Conservation (phyloP, 148 eudicot genomes). For the Rheum nobile region DNA sequence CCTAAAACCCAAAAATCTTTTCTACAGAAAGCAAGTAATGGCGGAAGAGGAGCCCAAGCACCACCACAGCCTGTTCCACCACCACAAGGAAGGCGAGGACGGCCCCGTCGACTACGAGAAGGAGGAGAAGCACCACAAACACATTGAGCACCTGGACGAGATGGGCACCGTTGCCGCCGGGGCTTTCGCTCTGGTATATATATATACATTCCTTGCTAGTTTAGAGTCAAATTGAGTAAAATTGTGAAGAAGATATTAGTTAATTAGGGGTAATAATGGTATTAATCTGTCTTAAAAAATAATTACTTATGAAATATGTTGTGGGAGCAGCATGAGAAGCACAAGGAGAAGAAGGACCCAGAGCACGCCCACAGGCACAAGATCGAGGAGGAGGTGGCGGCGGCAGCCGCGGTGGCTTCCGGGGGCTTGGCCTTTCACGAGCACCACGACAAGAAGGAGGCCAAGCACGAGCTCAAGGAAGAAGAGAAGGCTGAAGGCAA, state of each 20-base stretch:
- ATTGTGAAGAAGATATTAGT: no score
- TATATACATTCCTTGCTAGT: neutral
- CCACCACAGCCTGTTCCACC: slow-evolving; percentile 17
- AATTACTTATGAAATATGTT: neutral
- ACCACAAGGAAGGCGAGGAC: slow-evolving; percentile 13
- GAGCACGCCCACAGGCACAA: slow-evolving; percentile 23
- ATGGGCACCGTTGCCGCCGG: slow-evolving; percentile 16
- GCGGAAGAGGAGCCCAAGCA: slow-evolving; percentile 16
- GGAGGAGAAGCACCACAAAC: slow-evolving; percentile 18
- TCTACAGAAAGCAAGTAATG: neutral
- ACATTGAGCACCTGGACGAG: slow-evolving; percentile 15
- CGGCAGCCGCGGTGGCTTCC: slow-evolving; percentile 10
- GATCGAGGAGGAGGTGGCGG: slow-evolving; percentile 17
- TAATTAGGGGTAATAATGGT: neutral
- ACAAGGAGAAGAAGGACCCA: slow-evolving; percentile 22
- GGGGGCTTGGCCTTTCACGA: slow-evolving; percentile 24
- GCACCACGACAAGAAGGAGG: slow-evolving; percentile 25
- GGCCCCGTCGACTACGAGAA: slow-evolving; percentile 14
- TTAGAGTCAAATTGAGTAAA: no score
- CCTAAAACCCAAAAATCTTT: neutral
- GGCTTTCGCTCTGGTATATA: slow-evolving; percentile 9
- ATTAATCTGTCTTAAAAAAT: no score
- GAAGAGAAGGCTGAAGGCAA: slow-evolving; percentile 12
- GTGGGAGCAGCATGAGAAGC: slow-evolving; percentile 19
- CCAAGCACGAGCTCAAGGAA: slow-evolving; percentile 17